Evolutionary conservation across 129 eudicot species (phyloP).

Genomic region (Escallonia rubra): DNA sequence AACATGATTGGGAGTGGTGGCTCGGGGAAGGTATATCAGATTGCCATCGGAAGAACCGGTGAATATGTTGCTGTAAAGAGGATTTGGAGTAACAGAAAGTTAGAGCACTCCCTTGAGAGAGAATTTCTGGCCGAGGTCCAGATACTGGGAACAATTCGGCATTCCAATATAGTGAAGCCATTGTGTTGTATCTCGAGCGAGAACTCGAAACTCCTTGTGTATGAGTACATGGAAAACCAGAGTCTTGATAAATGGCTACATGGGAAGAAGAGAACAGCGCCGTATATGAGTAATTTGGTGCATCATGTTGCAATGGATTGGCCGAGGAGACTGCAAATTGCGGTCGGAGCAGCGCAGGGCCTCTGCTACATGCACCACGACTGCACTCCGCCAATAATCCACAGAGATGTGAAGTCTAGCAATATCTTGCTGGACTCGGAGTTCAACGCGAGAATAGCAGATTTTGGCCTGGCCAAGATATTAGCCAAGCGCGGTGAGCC

Average conservation of each 20-base stretch:
- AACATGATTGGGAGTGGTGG: constrained; percentile 37
- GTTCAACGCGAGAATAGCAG: constrained; percentile 18
- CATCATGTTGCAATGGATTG: constrained; percentile 4
- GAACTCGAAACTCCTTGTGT: constrained; percentile 23
- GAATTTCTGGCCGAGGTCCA: constrained; percentile 23
- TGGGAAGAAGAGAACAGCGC: constrained; percentile 4
- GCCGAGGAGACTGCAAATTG: constrained; percentile 20
- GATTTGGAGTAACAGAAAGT: constrained; percentile 10
- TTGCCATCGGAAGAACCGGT: constrained; percentile 5
- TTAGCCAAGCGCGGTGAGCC: constrained; percentile 6
- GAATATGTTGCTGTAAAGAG: constrained; percentile 21
- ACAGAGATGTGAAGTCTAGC: constrained; percentile 23
- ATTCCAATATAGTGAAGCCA: constrained; percentile 30
- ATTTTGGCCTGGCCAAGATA: constrained; percentile 22
- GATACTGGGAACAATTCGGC: constrained; percentile 26
- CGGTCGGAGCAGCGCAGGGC: constrained; percentile 19
- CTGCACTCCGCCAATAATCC: constrained; percentile 19
- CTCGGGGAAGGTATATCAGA: constrained; percentile 24
- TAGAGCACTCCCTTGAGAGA: constrained; percentile 8
- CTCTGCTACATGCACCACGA: constrained; percentile 26
- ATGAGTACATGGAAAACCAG: constrained; percentile 32
- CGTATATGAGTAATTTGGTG: constrained; percentile 2
- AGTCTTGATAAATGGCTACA: constrained; percentile 31
- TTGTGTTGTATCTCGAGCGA: constrained; percentile 21
- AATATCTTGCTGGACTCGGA: constrained; percentile 17